These are phyloP conservation scores for Leishmania gerbilli DNA, from an alignment of 208 protist species.

Conservation along the genomic window DNA sequence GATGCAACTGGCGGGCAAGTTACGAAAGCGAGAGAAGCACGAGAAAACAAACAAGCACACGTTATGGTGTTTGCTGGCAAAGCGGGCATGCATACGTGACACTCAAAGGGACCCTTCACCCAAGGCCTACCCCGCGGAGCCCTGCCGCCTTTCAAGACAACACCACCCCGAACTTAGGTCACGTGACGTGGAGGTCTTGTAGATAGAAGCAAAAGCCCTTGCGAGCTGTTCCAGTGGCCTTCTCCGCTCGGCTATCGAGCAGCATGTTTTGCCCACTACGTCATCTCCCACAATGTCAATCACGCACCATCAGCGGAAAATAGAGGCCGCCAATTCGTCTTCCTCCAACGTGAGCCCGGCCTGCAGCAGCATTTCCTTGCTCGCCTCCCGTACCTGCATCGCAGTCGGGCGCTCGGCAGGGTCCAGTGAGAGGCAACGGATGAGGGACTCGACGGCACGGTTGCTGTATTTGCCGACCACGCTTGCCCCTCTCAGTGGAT, in stretches of 20 bases:
- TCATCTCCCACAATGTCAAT: not conserved
- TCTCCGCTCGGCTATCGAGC: not conserved
- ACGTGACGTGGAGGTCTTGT: not conserved
- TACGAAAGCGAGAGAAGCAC: not conserved
- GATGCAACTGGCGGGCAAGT: not conserved
- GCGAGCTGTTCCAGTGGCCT: not conserved
- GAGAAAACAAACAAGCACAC: not conserved
- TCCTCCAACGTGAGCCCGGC: constrained; percentile 4
- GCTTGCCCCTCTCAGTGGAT: not conserved
- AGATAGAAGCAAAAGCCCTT: not conserved
- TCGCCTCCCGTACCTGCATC: not conserved
- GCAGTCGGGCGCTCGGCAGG: constrained; percentile 8
- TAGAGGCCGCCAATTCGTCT: not conserved
- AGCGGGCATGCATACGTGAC: not conserved
- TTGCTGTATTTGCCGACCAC: not conserved
- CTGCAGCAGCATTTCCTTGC: not conserved
- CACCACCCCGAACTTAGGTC: not conserved
- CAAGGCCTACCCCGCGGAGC: not conserved
- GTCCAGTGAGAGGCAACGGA: constrained; percentile 7
- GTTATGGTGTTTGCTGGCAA: not conserved
- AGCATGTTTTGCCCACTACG: not conserved
- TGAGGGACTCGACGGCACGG: not conserved
- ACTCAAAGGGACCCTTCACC: not conserved
- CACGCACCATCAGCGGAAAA: not conserved
- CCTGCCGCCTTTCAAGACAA: not conserved